Evolutionary conservation across 116 monocot species (phyloP).

Genomic region (Thalassia testudinum): DNA sequence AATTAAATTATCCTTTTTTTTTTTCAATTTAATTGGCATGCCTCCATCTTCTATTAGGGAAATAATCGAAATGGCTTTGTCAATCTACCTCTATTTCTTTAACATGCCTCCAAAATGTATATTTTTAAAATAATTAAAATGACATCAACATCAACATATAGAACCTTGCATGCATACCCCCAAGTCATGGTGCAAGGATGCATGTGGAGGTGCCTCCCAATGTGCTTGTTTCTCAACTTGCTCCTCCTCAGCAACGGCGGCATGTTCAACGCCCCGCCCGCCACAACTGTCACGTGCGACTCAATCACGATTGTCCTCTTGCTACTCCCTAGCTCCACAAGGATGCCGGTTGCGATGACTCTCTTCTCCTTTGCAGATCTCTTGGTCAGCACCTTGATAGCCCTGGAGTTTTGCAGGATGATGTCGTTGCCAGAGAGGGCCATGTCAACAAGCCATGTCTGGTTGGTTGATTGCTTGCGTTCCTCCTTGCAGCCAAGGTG

Average conservation of each 20-base stretch:
- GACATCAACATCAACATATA: too few relatives aligned
- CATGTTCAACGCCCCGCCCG: conserved; percentile 35
- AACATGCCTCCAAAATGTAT: too few relatives aligned
- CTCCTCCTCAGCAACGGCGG: conserved; percentile 24
- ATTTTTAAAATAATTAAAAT: too few relatives aligned
- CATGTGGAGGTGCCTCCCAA: conserved; percentile 39
- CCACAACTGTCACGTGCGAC: conserved; percentile 16
- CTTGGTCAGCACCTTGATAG: conserved; percentile 9
- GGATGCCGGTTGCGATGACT: conserved; percentile 19
- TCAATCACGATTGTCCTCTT: background rate
- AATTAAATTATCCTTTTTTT: too few relatives aligned
- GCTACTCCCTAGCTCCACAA: conserved; percentile 2
- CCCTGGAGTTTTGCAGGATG: conserved; percentile 38
- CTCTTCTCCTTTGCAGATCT: background rate
- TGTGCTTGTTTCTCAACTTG: conserved; percentile 33
- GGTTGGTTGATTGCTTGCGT: conserved; percentile 33
- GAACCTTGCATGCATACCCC: conserved; percentile 24
- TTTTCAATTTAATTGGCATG: too few relatives aligned
- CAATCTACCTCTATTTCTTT: too few relatives aligned
- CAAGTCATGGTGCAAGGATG: conserved; percentile 44
- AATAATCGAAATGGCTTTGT: too few relatives aligned
- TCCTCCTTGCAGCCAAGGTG: conserved; percentile 47
- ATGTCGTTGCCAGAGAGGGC: conserved; percentile 35
- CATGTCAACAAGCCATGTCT: conserved; percentile 54
- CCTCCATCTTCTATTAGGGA: too few relatives aligned